Base-by-base conservation (phyloP, 352 stramenopile genomes). In the Globisporangium canariense region DNA sequence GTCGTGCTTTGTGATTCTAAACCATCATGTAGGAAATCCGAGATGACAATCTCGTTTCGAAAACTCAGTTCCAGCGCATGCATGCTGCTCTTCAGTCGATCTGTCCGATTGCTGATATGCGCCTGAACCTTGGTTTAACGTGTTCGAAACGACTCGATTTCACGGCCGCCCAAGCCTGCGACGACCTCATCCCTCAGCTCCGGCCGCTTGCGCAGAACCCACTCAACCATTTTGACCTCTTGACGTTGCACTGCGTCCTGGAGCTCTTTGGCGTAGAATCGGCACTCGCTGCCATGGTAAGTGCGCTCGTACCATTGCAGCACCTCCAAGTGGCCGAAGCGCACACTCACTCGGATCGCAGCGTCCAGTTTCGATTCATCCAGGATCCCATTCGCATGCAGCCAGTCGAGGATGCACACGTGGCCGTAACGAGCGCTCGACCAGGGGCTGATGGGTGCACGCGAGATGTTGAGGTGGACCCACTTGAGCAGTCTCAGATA, bases 141-240 rank as follows among this genome's bases (percentile, higher is more conserved):
- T 32, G 11, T 38, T 14, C 38, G 3, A 14, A 55, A 11, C 6
- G 14, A 22, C 14, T 38, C 25, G 25, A 55, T 4, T 56, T 56
- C 50, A 25, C 32, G 7, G 14, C 2, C 20, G 4, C 13, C 36
- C 9, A 10, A 40, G 3, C 36, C 3, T 2, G 4, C 9, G 3
- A 16, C 16, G 28, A 10, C 4, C 51, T 28, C 18, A 8, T 13
- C 4, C 13, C 11, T 25, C 28, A 54, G 43, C 43, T 53, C 43
- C 34, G 49, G 57, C n/a, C 32, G 73, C 40, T 55, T 54, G 47
- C 4, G n/a, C 60, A 70, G 11, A 36, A 64, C 43, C 38, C 40
- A 40, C 16, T 11, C 10, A 10, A 62, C 18, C 0, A 30, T 8
- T 4, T 51, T 41, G 13, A 52, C 14, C 16, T 62, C 40, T 32